A percentile compares a stretch with the other conserved stretches of the same genome.
Evolutionary conservation across 371 early-diverging fungal species (phyloP).

Genomic region (Phascolomyces articulosus): DNA sequence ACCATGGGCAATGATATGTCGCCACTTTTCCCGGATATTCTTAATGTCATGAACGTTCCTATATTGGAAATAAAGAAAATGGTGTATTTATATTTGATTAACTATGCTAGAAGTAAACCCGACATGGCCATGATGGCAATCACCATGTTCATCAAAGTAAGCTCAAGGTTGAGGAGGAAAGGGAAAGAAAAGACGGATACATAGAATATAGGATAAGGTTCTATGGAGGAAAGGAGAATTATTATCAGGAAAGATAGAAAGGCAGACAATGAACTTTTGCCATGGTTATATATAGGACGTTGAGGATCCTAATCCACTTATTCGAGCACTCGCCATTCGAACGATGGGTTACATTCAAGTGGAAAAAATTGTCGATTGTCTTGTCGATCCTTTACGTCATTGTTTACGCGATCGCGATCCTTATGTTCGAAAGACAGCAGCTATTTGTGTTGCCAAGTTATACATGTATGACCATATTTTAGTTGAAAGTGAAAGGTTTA

Average conservation of each 20-base stretch:
- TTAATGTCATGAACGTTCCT: conserved; percentile 60
- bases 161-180: too few relatives aligned
- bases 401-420: conserved; percentile 79
- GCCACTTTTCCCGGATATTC: conserved; percentile 74
- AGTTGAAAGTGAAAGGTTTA: conserved; percentile 59
- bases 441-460: conserved; percentile 87
- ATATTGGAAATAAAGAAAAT: conserved; percentile 81
- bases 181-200: too few relatives aligned
- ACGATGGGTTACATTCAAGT: conserved; percentile 97
- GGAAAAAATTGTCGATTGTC: conserved; percentile 91
- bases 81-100: conserved; percentile 88
- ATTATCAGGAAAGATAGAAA: too few relatives aligned
- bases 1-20: conserved; percentile 99
- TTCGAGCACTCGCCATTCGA: conserved; percentile 95
- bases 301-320: conserved; percentile 91
- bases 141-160: conserved; percentile 94
- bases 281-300: conserved; percentile 75
- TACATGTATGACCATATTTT: conserved; percentile 48
- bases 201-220: too few relatives aligned
- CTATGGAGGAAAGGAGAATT: too few relatives aligned
- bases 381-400: conserved; percentile 82
- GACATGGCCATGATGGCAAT: conserved; percentile 97
- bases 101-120: conserved; percentile 96
- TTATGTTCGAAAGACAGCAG: conserved; percentile 74
- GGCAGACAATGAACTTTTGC: too few relatives aligned